phyloP scores from a whole-genome alignment of 2,329 filamentous ascomycete genomes.

The Ophiocordyceps australis region DNA sequence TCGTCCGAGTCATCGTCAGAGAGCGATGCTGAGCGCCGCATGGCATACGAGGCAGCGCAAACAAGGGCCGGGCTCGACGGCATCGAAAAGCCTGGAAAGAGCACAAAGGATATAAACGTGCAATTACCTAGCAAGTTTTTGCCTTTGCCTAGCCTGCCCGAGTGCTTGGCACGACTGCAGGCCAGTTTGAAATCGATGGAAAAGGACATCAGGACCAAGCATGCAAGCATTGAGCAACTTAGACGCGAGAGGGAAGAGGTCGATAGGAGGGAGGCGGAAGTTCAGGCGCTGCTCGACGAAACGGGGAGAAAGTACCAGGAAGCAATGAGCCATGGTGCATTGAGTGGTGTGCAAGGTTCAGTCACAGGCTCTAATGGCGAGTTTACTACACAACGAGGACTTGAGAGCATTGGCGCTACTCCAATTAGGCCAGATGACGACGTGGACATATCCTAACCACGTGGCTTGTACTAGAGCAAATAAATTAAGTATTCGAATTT shows the following conservation, averaged over 20 bases:
- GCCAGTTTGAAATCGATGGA: conserved; percentile 45
- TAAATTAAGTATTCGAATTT: no score
- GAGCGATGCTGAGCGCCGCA: conserved; percentile 50
- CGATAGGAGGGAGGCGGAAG: conserved; percentile 51
- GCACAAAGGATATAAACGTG: no score
- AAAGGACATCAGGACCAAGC: conserved; percentile 37
- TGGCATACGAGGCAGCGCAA: conserved; percentile 76
- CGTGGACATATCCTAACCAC: no score
- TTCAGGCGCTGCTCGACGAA: conserved; percentile 65
- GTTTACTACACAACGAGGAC: conserved; percentile 12
- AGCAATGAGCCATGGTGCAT: conserved; percentile 15
- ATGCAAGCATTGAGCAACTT: conserved; percentile 45
- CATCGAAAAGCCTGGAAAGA: conserved; percentile 34
- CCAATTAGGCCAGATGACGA: conserved; percentile 8
- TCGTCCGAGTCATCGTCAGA: conserved; percentile 49
- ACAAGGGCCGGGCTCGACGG: conserved; percentile 75
- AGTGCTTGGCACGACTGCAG: conserved; percentile 46
- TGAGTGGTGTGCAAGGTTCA: conserved; percentile 3
- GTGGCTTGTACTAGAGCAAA: no score
- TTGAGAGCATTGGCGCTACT: conserved; percentile 16
- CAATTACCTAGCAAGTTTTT: no score
- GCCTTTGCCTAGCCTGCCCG: conserved; percentile 57
- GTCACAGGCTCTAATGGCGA: conserved; percentile 3
- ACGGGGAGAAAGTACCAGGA: conserved; percentile 48
- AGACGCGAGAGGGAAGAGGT: conserved; percentile 52